phyloP scores from a whole-genome alignment of 2,329 filamentous ascomycete genomes.

The Colletotrichum simmondsii region DNA sequence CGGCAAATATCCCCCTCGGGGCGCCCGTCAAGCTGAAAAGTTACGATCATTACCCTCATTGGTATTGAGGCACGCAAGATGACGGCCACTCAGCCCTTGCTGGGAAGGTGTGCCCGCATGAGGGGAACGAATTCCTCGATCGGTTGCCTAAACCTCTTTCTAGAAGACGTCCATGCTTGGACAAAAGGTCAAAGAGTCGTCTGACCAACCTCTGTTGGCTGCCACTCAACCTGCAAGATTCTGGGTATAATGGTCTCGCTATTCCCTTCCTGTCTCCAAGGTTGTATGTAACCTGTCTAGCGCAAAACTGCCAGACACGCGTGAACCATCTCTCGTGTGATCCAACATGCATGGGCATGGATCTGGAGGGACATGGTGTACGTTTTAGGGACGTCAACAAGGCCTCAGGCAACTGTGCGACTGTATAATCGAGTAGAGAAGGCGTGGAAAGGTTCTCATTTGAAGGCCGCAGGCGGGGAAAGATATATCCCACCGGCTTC shows the following conservation, averaged over 20 bases:
- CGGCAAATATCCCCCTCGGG: background rate
- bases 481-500: background rate
- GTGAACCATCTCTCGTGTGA: background rate
- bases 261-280: background rate
- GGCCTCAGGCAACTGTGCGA: background rate
- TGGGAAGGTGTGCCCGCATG: background rate
- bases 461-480: background rate
- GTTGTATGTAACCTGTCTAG: background rate
- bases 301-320: background rate
- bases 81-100: background rate
- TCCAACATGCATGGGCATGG: background rate
- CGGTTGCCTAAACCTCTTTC: background rate
- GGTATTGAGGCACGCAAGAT: background rate
- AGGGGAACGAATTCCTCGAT: background rate
- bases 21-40: background rate
- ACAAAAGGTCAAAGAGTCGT: background rate
- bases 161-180: background rate
- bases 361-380: background rate
- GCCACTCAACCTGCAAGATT: background rate
- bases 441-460: background rate
- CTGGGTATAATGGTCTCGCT: background rate
- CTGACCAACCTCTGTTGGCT: background rate
- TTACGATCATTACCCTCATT: background rate
- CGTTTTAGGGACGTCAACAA: background rate
- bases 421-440: background rate